Conservation (phyloP, 805 yeast genomes). For the Monosporozyma solicola region DNA sequence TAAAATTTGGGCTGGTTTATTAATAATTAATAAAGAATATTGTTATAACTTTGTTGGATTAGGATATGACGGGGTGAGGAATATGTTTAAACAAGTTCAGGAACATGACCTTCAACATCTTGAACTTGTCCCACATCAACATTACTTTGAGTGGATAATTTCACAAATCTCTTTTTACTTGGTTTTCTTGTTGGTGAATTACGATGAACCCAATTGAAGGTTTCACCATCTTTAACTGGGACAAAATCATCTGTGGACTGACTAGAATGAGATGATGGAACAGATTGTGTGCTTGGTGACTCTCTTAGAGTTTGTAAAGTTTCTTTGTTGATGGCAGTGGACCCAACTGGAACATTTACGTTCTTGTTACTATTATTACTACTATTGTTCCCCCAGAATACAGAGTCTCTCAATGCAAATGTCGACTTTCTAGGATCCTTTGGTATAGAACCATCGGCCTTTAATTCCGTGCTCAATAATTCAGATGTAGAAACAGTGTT, state of each 20-base stretch:
- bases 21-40: conserved; percentile 1
- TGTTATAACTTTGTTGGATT: conserved; percentile 7
- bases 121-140: conserved; percentile 27
- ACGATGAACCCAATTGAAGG: conserved; percentile 25
- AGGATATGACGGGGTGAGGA: not conserved
- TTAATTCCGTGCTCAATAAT: conserved; percentile 67
- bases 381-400: conserved; percentile 22
- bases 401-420: conserved; percentile 35
- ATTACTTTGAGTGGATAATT: conserved; percentile 29
- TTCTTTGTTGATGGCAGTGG: not conserved
- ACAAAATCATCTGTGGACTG: conserved; percentile 23
- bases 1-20: not conserved
- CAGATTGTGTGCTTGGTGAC: conserved; percentile 5
- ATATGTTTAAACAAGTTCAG: conserved; percentile 20
- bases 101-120: conserved; percentile 26
- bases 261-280: conserved; percentile 2
- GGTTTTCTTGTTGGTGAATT: conserved; percentile 20
- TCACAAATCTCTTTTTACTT: conserved; percentile 32
- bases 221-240: conserved; percentile 29
- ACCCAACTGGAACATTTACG: not conserved
- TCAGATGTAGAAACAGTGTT: conserved; percentile 85
- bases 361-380: not conserved
- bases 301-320: not conserved
- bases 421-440: conserved; percentile 37
- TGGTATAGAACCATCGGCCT: conserved; percentile 44